phyloP scores from a whole-genome alignment of 768 basidiomycete species.

The Candolleomyces eurysporus region DNA sequence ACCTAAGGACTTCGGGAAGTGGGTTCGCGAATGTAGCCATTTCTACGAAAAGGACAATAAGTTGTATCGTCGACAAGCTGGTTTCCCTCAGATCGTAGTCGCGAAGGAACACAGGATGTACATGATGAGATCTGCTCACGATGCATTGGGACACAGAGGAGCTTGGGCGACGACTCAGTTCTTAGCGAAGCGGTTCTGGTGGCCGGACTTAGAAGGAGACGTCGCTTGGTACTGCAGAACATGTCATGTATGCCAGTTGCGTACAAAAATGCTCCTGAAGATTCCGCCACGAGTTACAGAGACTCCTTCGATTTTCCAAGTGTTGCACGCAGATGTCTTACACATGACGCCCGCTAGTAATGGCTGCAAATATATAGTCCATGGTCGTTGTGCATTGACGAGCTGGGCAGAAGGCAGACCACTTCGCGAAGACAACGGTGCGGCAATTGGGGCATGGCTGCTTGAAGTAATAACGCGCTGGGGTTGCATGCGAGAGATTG shows the following conservation, averaged over 20 bases:
- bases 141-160: conserved; percentile 24
- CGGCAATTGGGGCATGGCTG: conserved; percentile 19
- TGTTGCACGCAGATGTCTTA: conserved; percentile 23
- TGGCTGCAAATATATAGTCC: no score
- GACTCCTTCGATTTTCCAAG: conserved; percentile 21
- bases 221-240: conserved; percentile 22
- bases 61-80: conserved; percentile 13
- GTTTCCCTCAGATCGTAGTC: conserved; percentile 19
- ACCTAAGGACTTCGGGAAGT: background rate
- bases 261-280: conserved; percentile 15
- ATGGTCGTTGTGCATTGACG: no score
- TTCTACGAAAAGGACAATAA: conserved; percentile 15
- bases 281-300: conserved; percentile 16
- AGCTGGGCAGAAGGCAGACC: no score
- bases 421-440: conserved; percentile 17
- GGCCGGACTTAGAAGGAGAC: conserved; percentile 24
- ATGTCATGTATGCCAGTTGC: conserved; percentile 22
- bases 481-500: no score
- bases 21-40: conserved; percentile 10
- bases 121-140: conserved; percentile 20
- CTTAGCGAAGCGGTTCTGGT: conserved; percentile 24
- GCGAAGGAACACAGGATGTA: conserved; percentile 11
- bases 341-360: no score
- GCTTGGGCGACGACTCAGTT: conserved; percentile 14
- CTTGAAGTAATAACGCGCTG: conserved; percentile 33